Conservation (phyloP, 495 filamentous ascomycete species). For the Cryomyces minteri region DNA sequence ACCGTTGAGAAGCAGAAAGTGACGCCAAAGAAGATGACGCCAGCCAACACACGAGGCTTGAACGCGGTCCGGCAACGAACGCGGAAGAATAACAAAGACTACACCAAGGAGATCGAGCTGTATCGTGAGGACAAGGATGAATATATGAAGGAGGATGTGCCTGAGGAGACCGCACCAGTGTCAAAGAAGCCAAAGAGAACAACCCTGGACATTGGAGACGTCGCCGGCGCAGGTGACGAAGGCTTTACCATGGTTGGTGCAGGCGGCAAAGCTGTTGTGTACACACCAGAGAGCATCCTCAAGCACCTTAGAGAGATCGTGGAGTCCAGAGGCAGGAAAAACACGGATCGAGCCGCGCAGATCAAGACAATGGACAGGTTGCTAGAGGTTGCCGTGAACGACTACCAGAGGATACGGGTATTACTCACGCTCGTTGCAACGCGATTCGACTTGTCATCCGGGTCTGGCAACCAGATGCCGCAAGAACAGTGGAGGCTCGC, state of each 20-base stretch:
- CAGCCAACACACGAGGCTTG: conserved; percentile 78
- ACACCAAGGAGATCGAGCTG: conserved; percentile 66
- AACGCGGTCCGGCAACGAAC: conserved; percentile 94
- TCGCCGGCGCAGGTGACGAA: conserved; percentile 40
- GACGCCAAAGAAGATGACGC: conserved; percentile 96
- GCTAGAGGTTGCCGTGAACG: conserved; percentile 64
- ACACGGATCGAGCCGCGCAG: conserved; percentile 87
- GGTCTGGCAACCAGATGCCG: conserved; percentile 70
- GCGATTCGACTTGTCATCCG: conserved; percentile 79
- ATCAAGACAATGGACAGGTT: conserved; percentile 96
- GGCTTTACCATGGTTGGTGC: conserved; percentile 75
- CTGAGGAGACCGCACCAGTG: conserved; percentile 36
- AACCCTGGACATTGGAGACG: conserved; percentile 19
- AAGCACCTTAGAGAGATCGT: conserved; percentile 88
- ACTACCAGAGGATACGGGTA: conserved; percentile 90
- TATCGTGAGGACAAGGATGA: conserved; percentile 69
- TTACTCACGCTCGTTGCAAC: conserved; percentile 85
- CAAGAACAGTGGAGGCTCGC: conserved; percentile 77
- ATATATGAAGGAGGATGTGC: conserved; percentile 75
- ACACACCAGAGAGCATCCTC: conserved; percentile 93
- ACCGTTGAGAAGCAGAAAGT: conserved; percentile 88
- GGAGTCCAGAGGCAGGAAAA: conserved; percentile 95
- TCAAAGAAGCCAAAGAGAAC: conserved; percentile 27
- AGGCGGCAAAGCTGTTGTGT: conserved; percentile 69
- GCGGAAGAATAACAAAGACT: conserved; percentile 96